Percentiles rank a stretch among this genome's conserved stretches.
phyloP scores from a whole-genome alignment of 2,329 filamentous ascomycete species.

The Penicillium crustosum region DNA sequence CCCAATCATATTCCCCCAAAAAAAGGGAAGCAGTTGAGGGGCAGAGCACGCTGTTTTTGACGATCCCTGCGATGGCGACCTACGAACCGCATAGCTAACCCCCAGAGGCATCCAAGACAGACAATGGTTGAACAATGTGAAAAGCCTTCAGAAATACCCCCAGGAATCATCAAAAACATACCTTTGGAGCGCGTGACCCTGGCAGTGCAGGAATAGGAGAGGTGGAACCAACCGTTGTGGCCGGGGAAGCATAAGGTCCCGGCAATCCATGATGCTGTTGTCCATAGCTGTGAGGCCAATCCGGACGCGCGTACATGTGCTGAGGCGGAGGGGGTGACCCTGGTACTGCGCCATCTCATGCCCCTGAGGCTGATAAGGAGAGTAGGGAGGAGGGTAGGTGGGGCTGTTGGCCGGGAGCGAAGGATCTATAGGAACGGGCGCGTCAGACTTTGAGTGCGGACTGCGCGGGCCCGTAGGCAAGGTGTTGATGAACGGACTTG shows the following conservation, averaged over 20 bases:
- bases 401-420: constrained; percentile 93
- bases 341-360: constrained; percentile 80
- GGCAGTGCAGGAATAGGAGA: constrained; percentile 59
- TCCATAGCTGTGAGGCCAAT: constrained; percentile 48
- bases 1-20: neutral
- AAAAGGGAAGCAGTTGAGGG: constrained; percentile 15
- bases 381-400: constrained; percentile 83
- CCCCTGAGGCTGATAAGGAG: constrained; percentile 77
- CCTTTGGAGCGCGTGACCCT: constrained; percentile 61
- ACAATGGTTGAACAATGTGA: constrained; percentile 26
- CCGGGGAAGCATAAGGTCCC: constrained; percentile 51
- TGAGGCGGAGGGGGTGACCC: constrained; percentile 49
- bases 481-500: constrained; percentile 80
- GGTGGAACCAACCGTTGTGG: constrained; percentile 59
- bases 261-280: constrained; percentile 51
- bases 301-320: constrained; percentile 50
- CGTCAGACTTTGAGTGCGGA: constrained; percentile 79
- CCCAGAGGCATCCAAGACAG: constrained; percentile 33
- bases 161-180: constrained; percentile 50
- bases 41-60: constrained; percentile 27
- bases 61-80: constrained; percentile 16
- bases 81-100: constrained; percentile 13
- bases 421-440: constrained; percentile 97
- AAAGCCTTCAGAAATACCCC: constrained; percentile 33
- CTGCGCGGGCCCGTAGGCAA: constrained; percentile 56